These are phyloP conservation scores for Coemansia biformis DNA, from an alignment of 192 early-diverging fungal genomes.

Conservation along the genomic window DNA sequence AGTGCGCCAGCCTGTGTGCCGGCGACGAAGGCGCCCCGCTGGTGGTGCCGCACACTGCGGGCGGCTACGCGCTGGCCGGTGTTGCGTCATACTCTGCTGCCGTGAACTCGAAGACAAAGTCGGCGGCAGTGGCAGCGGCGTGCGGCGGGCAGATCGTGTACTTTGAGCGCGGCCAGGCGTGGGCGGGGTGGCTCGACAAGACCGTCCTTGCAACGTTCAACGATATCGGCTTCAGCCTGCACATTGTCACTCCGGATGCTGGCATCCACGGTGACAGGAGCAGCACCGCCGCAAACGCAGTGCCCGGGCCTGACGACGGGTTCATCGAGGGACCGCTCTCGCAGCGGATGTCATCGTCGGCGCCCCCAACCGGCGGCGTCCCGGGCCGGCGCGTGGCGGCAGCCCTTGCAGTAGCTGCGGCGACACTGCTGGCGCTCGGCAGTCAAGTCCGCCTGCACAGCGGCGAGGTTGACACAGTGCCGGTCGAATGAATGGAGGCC, in stretches of 20 bases:
- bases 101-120: not conserved
- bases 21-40: conserved; percentile 29
- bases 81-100: conserved; percentile 11
- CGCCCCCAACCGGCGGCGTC: no score
- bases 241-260: not conserved
- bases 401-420: no score
- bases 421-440: no score
- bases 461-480: no score
- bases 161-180: conserved; percentile 14
- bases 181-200: conserved; percentile 23
- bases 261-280: not conserved
- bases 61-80: conserved; percentile 10
- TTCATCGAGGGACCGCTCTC: not conserved
- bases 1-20: conserved; percentile 3
- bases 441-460: no score
- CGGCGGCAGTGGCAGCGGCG: not conserved
- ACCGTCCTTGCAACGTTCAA: conserved; percentile 2
- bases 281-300: not conserved
- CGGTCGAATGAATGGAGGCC: no score
- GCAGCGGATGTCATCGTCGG: conserved; percentile 17
- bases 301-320: not conserved
- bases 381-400: no score
- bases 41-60: conserved; percentile 2
- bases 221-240: conserved; percentile 6
- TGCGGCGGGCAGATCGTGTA: conserved; percentile 6